These are phyloP conservation scores for Phialophora expanda DNA, from an alignment of 2,329 filamentous ascomycete species.

Conservation along the genomic window DNA sequence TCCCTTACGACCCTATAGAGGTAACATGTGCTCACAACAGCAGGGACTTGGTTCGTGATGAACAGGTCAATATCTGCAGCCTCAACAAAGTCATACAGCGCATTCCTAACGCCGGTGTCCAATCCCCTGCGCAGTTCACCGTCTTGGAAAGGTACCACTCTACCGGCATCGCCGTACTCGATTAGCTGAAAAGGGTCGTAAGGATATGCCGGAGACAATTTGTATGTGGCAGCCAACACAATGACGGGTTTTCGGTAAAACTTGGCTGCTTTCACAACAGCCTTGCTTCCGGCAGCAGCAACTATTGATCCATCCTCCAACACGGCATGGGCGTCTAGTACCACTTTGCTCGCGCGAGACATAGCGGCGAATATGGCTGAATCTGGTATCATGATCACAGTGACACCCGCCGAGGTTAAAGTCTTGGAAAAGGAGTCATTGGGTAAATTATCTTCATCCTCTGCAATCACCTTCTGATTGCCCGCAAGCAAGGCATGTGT, in stretches of 20 bases:
- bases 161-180: conserved; percentile 82
- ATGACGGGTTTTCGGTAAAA: conserved; percentile 83
- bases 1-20: conserved; percentile 69
- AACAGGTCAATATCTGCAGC: conserved; percentile 71
- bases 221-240: conserved; percentile 89
- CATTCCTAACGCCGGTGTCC: conserved; percentile 76
- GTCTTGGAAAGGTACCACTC: conserved; percentile 77
- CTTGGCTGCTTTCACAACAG: conserved; percentile 83
- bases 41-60: conserved; percentile 75
- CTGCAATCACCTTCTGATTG: conserved; percentile 45
- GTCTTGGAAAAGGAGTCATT: conserved; percentile 72
- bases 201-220: conserved; percentile 86
- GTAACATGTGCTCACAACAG: conserved; percentile 62
- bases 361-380: conserved; percentile 90
- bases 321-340: conserved; percentile 84
- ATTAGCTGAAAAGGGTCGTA: conserved; percentile 81
- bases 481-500: conserved; percentile 69
- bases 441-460: conserved; percentile 51
- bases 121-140: conserved; percentile 71
- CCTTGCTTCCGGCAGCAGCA: conserved; percentile 79
- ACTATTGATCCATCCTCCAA: conserved; percentile 87
- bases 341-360: conserved; percentile 93
- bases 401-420: conserved; percentile 76
- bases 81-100: conserved; percentile 80
- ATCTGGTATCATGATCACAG: conserved; percentile 82